Evolutionary conservation across 2,329 filamentous ascomycete genomes (phyloP).

Genomic region (Paramyrothecium roridum): DNA sequence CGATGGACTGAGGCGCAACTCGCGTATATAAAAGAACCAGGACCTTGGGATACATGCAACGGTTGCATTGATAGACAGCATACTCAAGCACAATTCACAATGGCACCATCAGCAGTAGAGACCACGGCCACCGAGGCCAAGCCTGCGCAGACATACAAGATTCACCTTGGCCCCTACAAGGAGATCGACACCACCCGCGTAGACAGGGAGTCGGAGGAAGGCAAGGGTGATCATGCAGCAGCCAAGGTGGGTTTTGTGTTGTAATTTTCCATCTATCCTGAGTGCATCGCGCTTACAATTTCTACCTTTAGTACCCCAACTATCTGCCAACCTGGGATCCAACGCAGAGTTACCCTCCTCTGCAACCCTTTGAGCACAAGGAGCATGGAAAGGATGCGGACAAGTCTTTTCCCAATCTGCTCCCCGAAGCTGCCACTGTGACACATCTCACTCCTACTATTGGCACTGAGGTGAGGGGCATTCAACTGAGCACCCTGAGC

Average conservation of each 20-base stretch:
- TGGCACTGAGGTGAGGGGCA: slow-evolving; percentile 66
- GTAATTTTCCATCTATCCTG: neutral
- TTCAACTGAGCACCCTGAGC: slow-evolving; percentile 68
- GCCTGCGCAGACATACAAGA: slow-evolving; percentile 12
- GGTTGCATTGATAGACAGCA: neutral
- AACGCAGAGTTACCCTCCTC: slow-evolving; percentile 60
- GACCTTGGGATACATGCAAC: neutral
- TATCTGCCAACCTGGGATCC: slow-evolving; percentile 72
- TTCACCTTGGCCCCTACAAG: slow-evolving; percentile 25
- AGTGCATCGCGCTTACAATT: neutral
- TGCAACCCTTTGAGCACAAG: slow-evolving; percentile 67
- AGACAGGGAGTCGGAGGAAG: slow-evolving; percentile 21
- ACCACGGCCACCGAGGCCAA: slow-evolving; percentile 8
- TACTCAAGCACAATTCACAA: slow-evolving; percentile 1
- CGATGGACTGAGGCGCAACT: neutral
- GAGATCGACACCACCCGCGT: slow-evolving; percentile 21
- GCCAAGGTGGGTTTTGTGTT: slow-evolving; percentile 19
- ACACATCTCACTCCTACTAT: slow-evolving; percentile 69
- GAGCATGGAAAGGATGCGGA: slow-evolving; percentile 78
- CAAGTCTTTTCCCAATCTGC: slow-evolving; percentile 63
- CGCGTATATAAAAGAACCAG: neutral
- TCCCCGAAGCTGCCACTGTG: slow-evolving; percentile 49
- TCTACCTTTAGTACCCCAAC: slow-evolving; percentile 62
- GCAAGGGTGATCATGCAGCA: slow-evolving; percentile 19
- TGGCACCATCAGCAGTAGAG: slow-evolving; percentile 18